Evolutionary conservation across 2,329 filamentous ascomycete genomes (phyloP).

Genomic region (Phoma sp.): DNA sequence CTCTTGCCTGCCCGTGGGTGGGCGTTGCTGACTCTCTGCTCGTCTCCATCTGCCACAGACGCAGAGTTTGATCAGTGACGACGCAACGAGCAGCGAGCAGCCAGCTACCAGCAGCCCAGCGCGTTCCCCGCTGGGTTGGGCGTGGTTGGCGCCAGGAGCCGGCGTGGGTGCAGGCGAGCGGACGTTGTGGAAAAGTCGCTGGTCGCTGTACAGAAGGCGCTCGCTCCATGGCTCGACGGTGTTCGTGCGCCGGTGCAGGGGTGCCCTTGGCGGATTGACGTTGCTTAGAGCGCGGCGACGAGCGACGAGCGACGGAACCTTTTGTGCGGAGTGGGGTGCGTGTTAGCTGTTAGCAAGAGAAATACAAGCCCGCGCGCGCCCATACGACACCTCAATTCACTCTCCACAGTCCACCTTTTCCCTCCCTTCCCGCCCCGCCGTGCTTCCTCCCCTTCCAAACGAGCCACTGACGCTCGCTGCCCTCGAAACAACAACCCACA

Average conservation of each 20-base stretch:
- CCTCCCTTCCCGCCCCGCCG: slow-evolving; percentile 21
- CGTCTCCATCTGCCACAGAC: slow-evolving; percentile 4
- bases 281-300: slow-evolving; percentile 27
- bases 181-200: slow-evolving; percentile 26
- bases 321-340: slow-evolving; percentile 30
- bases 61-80: not conserved
- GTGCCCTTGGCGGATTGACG: slow-evolving; percentile 32
- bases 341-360: slow-evolving; percentile 36
- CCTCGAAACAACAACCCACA: not conserved
- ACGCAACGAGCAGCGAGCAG: not conserved
- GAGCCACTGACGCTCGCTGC: slow-evolving; percentile 6
- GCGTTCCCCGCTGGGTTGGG: not conserved
- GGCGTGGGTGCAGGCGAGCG: slow-evolving; percentile 9
- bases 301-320: slow-evolving; percentile 19
- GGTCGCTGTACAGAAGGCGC: slow-evolving; percentile 29
- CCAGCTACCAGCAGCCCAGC: not conserved
- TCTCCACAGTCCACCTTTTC: slow-evolving; percentile 24
- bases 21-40: no score
- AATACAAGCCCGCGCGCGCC: slow-evolving; percentile 32
- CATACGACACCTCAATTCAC: slow-evolving; percentile 24
- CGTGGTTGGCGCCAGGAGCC: slow-evolving; percentile 16
- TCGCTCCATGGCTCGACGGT: slow-evolving; percentile 25
- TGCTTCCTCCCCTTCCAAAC: slow-evolving; percentile 5
- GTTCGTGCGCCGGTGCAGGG: slow-evolving; percentile 33
- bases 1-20: no score